These are phyloP conservation scores for Jimgerdemannia lactiflua DNA, from an alignment of 192 early-diverging fungal species.

Conservation along the genomic window DNA sequence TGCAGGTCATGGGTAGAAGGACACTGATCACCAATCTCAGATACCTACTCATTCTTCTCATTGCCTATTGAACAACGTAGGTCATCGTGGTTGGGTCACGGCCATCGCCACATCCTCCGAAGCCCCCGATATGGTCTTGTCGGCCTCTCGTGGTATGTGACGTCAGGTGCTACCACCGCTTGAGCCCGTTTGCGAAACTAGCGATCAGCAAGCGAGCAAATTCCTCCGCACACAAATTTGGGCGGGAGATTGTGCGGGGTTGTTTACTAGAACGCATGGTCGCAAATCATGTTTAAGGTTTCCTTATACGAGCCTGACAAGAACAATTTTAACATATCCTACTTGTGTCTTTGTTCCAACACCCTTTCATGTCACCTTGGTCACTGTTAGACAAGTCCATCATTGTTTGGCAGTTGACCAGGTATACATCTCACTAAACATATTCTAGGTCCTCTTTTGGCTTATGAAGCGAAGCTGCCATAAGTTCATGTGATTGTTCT, in stretches of 20 bases:
- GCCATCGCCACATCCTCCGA: conserved; percentile 97
- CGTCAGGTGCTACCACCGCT: not conserved
- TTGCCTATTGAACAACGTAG: conserved; percentile 21
- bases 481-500: conserved; percentile 19
- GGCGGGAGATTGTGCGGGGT: no score
- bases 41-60: not conserved
- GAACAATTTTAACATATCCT: no score
- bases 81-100: conserved; percentile 91
- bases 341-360: not conserved
- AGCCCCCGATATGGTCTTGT: conserved; percentile 95
- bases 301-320: no score
- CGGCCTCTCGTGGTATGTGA: conserved; percentile 88
- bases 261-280: no score
- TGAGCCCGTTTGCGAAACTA: not conserved
- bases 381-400: conserved; percentile 86
- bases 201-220: not conserved
- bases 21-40: not conserved
- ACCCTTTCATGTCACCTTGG: conserved; percentile 8
- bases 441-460: not conserved
- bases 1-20: no score
- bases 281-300: no score
- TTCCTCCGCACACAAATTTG: no score
- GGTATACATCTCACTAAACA: conserved; percentile 1
- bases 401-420: conserved; percentile 95
- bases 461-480: conserved; percentile 16